Evolutionary conservation across 345 rosid species (phyloP), one percentile per base, ranked within the genome.

Genomic region (Euclidium syriacum): DNA sequence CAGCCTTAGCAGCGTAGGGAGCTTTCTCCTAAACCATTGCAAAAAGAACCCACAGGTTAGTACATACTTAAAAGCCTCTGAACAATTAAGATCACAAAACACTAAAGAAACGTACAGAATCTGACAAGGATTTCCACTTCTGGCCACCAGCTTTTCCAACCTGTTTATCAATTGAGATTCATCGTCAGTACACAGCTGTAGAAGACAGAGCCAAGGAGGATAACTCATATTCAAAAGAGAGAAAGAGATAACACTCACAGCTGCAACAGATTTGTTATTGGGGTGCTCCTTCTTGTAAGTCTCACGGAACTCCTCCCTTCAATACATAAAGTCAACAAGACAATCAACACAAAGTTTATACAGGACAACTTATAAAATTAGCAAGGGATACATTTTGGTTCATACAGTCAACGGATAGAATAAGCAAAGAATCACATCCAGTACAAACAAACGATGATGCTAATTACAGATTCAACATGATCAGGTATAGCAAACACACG

Each of bases 101-200:
- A 4, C n/a, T 15, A 10, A 26, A 24, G n/a, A n/a, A 44, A 53
- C 74, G 1, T 67, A 92, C 98, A 16, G 84, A 65, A 0, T 83
- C 95, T 2, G 98, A 77, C 79, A 92, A 3, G 0, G 96, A 87
- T 68, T 92, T 92, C 98, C 98, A 92, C 61, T 80, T 92, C 25
- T 81, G 90, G 10, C 98, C 98, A 62, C 92, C 95, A 71, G 98
- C 98, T 71, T 92, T 92, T 3, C 97, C 97, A 48, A 94, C 99
- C 99, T 90, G 14, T 12, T 44, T n/a, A 49, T 15, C 30, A 10
- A 46, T 9, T 4, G 2, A 33, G 38, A 8, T 0, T 6, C 5
- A 23, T 7, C 9, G 17, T 48, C 43, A 53, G 30, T 5, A n/a
- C n/a, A n/a, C n/a, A n/a, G n/a, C n/a, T n/a, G n/a, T n/a, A n/a